Conservation (phyloP, 495 filamentous ascomycete genomes). For the Xylaria palmicola region DNA sequence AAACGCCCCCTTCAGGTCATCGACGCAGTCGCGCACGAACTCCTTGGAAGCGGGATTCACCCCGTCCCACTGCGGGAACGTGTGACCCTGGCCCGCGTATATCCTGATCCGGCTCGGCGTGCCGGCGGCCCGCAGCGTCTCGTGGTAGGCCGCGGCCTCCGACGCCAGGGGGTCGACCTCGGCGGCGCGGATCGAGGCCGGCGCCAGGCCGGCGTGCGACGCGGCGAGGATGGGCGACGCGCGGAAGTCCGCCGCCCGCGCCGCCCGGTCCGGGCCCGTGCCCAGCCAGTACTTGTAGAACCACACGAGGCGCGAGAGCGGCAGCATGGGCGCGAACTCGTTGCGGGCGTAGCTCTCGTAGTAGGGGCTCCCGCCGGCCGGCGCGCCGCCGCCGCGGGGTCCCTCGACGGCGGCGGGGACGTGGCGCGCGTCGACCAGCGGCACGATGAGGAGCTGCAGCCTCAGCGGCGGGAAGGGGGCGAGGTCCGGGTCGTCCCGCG, state of each 20-base stretch:
- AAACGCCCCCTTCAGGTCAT: conserved; percentile 31
- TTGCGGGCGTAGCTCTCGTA: conserved; percentile 37
- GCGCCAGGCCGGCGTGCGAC: conserved; percentile 34
- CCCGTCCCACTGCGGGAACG: conserved; percentile 39
- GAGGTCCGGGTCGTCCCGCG: conserved; percentile 40
- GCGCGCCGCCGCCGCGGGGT: conserved; percentile 31
- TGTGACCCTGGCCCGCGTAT: conserved; percentile 38
- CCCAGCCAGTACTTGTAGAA: conserved; percentile 42
- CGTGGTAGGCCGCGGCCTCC: conserved; percentile 37
- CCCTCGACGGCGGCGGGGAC: conserved; percentile 34
- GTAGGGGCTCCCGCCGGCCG: too few relatives aligned
- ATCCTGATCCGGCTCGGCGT: conserved; percentile 35
- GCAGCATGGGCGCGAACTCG: conserved; percentile 38
- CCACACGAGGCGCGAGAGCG: conserved; percentile 37
- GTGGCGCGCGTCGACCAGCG: conserved; percentile 47
- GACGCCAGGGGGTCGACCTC: conserved; percentile 37
- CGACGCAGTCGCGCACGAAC: conserved; percentile 34
- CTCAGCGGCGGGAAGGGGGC: conserved; percentile 39
- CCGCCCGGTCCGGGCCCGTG: conserved; percentile 27
- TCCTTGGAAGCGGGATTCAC: conserved; percentile 29
- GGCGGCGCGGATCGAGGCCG: conserved; percentile 33
- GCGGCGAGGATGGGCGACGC: conserved; percentile 37
- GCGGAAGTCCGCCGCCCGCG: conserved; percentile 28
- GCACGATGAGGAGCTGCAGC: conserved; percentile 52
- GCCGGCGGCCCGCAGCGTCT: conserved; percentile 31